These are phyloP conservation scores for Corynascus novoguineensis DNA, from an alignment of 495 filamentous ascomycete species.

Conservation along the genomic window DNA sequence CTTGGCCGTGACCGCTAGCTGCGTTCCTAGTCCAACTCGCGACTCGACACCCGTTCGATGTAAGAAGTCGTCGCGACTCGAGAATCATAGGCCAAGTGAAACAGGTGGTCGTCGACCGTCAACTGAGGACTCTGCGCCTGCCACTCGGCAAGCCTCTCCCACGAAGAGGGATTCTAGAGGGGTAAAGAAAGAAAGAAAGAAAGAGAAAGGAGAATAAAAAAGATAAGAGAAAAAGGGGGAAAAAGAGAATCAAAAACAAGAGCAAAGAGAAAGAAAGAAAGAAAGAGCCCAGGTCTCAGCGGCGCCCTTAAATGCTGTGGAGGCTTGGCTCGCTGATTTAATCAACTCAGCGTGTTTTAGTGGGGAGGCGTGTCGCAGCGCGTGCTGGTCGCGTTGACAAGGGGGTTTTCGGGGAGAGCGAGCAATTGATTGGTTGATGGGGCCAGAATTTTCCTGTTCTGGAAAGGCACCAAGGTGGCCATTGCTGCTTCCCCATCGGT, in stretches of 20 bases:
- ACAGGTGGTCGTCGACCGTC: too few species aligned
- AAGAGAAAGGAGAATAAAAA: conserved; percentile 38
- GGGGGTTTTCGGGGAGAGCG: neutral
- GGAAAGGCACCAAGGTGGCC: neutral
- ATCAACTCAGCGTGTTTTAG: too few species aligned
- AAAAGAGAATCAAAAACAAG: conserved; percentile 39
- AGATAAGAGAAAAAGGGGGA: conserved; percentile 26
- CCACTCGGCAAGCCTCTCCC: neutral
- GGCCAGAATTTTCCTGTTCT: neutral
- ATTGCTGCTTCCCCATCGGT: neutral
- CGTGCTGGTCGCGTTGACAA: conserved; percentile 14
- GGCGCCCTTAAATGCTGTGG: conserved; percentile 21
- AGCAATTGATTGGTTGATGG: neutral
- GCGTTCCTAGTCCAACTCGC: too few species aligned
- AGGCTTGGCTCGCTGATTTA: conserved; percentile 17
- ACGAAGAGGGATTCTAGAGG: neutral
- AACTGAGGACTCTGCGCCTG: neutral
- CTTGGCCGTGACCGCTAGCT: too few species aligned
- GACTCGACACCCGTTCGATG: too few species aligned
- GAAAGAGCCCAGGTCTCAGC: conserved; percentile 21
- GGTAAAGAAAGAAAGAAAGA: conserved; percentile 39
- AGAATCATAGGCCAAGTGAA: too few species aligned
- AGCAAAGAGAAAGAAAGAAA: conserved; percentile 44
- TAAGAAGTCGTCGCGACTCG: neutral
- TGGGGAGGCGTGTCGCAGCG: neutral